Evolutionary conservation across 441 rosid genomes (phyloP), one percentile per base, ranked within the genome.

Genomic region (Euphorbia corollata): DNA sequence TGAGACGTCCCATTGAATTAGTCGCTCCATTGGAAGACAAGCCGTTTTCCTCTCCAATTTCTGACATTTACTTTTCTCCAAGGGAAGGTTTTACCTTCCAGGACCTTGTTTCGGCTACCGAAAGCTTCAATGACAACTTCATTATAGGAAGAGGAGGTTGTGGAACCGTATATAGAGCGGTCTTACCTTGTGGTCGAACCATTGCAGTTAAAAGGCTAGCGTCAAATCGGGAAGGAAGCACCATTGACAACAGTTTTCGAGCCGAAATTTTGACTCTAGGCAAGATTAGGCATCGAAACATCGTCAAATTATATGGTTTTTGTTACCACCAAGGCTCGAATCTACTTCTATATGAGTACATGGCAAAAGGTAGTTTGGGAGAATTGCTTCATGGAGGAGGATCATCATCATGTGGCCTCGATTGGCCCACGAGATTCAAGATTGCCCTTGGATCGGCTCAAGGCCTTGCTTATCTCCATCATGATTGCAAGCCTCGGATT

Each of bases 231-330:
- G 95, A 91, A 70, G 91, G 92, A 1, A 84, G 74, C 65, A 84
- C 73, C 63, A 82, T 91, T 6, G 93, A 91, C 72, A 84, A 85
- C 56, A 91, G 96, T 75, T 93, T 93, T 77, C 82, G 79, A 1
- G 96, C 97, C 0, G 99, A 93, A 70, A 93, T 93, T 64, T 70
- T 77, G 65, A 93, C 96, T 10, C 78, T 93, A 72, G 97, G 97
- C 70, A 91, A 85, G 73, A 87, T 93, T 60, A 81, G 92, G 76
- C 99, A 93, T 69, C 84, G 96, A 22, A 94, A 94, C 74, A 91
- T 91, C 12, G 97, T 94, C 62, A 94, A 86, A 86, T 80, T 93
- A 47, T 83, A 87, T 63, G 99, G 97, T 19, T 93, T 87, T 72
- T 89, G 96, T 80, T 67, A 85, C 65, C 88, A 87, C 80, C 93